Evolutionary conservation across 2,329 filamentous ascomycete genomes (phyloP).

Genomic region (Pseudocercospora cruenta): DNA sequence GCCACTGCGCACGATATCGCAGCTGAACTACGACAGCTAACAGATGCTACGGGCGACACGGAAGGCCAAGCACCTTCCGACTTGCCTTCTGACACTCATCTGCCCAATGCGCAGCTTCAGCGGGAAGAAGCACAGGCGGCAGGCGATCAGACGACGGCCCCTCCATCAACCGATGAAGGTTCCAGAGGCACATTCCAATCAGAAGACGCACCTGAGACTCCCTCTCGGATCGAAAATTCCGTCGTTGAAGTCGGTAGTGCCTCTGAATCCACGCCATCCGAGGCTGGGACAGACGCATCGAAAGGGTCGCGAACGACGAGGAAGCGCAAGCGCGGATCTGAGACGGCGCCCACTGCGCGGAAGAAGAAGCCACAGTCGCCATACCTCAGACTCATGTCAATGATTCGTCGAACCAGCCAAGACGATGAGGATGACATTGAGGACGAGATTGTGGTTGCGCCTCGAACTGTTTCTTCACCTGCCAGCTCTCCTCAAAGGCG

Average conservation of each 20-base stretch:
- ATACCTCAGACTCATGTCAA: slow-evolving; percentile 23
- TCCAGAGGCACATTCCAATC: neutral
- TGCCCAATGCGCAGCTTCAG: slow-evolving; percentile 33
- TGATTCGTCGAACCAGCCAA: slow-evolving; percentile 29
- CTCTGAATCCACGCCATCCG: slow-evolving; percentile 2
- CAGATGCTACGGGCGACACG: neutral
- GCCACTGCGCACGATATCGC: neutral
- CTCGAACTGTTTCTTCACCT: neutral
- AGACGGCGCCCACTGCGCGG: slow-evolving; percentile 22
- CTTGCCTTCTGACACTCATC: slow-evolving; percentile 32
- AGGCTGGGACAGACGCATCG: slow-evolving; percentile 1
- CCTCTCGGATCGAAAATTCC: slow-evolving; percentile 11
- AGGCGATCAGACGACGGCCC: slow-evolving; percentile 8
- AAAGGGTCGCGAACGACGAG: slow-evolving; percentile 10
- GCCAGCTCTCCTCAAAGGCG: slow-evolving; percentile 24
- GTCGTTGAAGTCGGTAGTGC: neutral
- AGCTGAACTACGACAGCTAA: neutral
- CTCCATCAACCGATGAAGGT: neutral
- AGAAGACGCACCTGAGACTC: slow-evolving; percentile 17
- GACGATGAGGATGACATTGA: slow-evolving; percentile 40
- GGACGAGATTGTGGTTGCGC: slow-evolving; percentile 47
- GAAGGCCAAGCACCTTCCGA: slow-evolving; percentile 17
- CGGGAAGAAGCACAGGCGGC: slow-evolving; percentile 31
- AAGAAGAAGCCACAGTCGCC: slow-evolving; percentile 38
- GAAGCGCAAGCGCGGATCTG: slow-evolving; percentile 36